These are phyloP conservation scores for Trichothecium sympodiale DNA, from an alignment of 2,329 filamentous ascomycete genomes.

Conservation along the genomic window DNA sequence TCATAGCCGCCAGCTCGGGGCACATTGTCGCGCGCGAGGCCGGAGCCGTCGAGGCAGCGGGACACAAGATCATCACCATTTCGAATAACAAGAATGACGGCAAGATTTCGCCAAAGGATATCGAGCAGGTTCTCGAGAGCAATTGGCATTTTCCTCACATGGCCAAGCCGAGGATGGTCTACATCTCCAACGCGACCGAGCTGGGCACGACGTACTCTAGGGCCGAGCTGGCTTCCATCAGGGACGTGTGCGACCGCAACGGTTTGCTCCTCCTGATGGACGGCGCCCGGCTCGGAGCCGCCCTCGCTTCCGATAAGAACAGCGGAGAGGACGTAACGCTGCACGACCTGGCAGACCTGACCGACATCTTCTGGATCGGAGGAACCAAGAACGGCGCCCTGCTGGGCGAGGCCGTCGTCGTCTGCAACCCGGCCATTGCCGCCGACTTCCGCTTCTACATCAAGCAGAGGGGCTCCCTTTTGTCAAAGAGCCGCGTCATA, in stretches of 20 bases:
- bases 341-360: constrained; percentile 31
- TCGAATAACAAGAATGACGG: too few species aligned
- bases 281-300: constrained; percentile 33
- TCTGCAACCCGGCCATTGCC: constrained; percentile 28
- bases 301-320: constrained; percentile 24
- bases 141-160: constrained; percentile 41
- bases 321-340: constrained; percentile 24
- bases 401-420: constrained; percentile 37
- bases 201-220: constrained; percentile 36
- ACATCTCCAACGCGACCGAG: constrained; percentile 40
- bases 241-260: constrained; percentile 27
- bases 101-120: constrained; percentile 31
- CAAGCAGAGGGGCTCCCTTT: constrained; percentile 38
- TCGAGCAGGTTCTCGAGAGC: constrained; percentile 29
- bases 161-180: constrained; percentile 38
- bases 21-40: constrained; percentile 39
- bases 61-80: constrained; percentile 39
- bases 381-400: constrained; percentile 40
- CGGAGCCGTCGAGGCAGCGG: constrained; percentile 37
- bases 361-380: constrained; percentile 43
- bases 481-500: constrained; percentile 37
- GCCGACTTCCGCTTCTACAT: constrained; percentile 38
- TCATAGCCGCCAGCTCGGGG: constrained; percentile 36
- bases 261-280: constrained; percentile 33
- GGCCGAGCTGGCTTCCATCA: constrained; percentile 28